Evolutionary conservation across 208 protist species (phyloP).

Genomic region (Acanthamoeba castellanii): DNA sequence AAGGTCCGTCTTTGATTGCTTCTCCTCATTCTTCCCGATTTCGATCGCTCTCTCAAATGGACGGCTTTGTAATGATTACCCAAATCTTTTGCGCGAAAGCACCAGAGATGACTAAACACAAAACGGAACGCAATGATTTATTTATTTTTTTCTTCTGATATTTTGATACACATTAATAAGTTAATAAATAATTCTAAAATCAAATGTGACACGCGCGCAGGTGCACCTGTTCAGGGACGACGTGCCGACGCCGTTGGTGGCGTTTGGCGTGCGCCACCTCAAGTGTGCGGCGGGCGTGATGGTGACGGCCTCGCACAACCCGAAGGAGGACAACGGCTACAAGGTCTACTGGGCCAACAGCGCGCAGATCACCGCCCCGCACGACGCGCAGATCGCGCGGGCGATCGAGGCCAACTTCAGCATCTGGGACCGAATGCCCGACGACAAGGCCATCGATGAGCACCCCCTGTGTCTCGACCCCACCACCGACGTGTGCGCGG

Average conservation of each 20-base stretch:
- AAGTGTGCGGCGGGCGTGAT: slow-evolving; percentile 93
- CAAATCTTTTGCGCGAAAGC: no score
- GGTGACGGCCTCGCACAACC: slow-evolving; percentile 99
- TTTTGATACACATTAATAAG: background rate
- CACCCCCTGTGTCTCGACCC: slow-evolving; percentile 55
- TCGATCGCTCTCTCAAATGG: background rate
- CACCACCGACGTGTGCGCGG: background rate
- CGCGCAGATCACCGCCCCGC: slow-evolving; percentile 92
- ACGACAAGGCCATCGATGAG: slow-evolving; percentile 40
- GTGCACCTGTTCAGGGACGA: slow-evolving; percentile 27
- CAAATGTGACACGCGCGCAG: background rate
- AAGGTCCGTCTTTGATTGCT: slow-evolving; percentile 90
- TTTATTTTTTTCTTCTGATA: background rate
- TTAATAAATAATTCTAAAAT: background rate
- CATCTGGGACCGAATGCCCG: slow-evolving; percentile 86
- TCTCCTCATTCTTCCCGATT: background rate
- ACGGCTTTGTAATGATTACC: no score
- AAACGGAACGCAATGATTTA: no score
- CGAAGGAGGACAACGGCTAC: slow-evolving; percentile 99
- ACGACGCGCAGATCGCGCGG: slow-evolving; percentile 94
- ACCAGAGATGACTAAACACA: no score
- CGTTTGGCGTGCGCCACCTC: slow-evolving; percentile 83
- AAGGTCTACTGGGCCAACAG: slow-evolving; percentile 99
- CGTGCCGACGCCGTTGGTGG: slow-evolving; percentile 46
- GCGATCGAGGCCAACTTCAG: slow-evolving; percentile 93